Percentiles rank a stretch among this genome's conserved stretches.
phyloP scores from a whole-genome alignment of 106 monocot species.

The Dioscorea alata region DNA sequence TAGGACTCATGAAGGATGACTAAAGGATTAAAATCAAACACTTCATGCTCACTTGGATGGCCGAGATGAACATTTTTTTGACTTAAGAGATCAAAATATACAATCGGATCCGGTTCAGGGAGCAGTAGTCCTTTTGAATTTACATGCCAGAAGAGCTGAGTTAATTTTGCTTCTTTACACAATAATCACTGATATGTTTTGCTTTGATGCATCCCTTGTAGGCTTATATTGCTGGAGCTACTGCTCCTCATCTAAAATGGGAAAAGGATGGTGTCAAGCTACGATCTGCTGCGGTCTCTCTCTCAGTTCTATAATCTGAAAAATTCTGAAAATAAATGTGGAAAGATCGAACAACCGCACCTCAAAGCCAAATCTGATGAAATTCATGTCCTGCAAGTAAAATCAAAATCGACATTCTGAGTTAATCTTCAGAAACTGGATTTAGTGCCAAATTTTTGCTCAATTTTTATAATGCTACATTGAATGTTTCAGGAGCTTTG shows the following conservation, averaged over 20 bases:
- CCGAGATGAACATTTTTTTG: no score
- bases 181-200: no score
- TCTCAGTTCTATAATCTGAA: constrained; percentile 39
- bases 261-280: constrained; percentile 81
- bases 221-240: constrained; percentile 77
- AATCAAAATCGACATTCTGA: not conserved
- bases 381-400: not conserved
- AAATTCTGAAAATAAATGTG: not conserved
- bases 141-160: no score
- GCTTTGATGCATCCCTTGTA: constrained; percentile 12
- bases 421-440: not conserved
- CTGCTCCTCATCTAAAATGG: constrained; percentile 83
- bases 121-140: no score
- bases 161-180: no score
- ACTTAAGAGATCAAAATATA: no score
- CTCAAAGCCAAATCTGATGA: not conserved
- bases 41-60: no score
- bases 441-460: not conserved
- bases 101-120: no score
- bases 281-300: constrained; percentile 86
- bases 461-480: not conserved
- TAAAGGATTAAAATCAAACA: no score
- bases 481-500: no score
- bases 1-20: no score
- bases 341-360: not conserved